These are phyloP conservation scores for Hygrocybe coccinea DNA, from an alignment of 768 basidiomycete genomes.

Conservation along the genomic window DNA sequence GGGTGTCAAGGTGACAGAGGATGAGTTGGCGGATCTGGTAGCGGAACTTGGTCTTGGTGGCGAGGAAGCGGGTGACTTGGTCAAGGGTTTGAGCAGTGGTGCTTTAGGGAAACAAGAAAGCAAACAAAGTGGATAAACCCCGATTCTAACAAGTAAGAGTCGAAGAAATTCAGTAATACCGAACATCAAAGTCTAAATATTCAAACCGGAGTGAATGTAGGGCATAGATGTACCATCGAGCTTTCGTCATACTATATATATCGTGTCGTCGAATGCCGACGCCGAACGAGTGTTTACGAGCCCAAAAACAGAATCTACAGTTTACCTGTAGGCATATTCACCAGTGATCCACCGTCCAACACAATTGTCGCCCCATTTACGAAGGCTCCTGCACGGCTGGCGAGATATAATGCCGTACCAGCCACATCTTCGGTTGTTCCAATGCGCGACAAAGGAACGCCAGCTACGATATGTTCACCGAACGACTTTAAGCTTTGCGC, in stretches of 20 bases:
- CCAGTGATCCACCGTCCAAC: constrained; percentile 56
- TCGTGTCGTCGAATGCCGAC: neutral
- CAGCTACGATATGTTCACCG: constrained; percentile 40
- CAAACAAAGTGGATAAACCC: constrained; percentile 1
- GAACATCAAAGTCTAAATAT: too few species aligned
- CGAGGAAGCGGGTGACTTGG: constrained; percentile 72
- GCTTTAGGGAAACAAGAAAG: constrained; percentile 13
- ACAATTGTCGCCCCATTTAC: constrained; percentile 61
- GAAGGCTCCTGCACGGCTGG: constrained; percentile 55
- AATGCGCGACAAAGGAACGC: constrained; percentile 48
- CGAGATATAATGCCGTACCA: constrained; percentile 57
- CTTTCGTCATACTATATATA: neutral
- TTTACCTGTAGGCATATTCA: constrained; percentile 34
- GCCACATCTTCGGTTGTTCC: constrained; percentile 63
- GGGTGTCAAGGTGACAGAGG: constrained; percentile 71
- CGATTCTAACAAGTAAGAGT: constrained; percentile 11
- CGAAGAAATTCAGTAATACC: neutral
- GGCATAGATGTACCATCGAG: neutral
- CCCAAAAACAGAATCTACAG: constrained; percentile 20
- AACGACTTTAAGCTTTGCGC: constrained; percentile 43
- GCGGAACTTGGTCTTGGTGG: constrained; percentile 71
- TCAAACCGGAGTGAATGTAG: neutral
- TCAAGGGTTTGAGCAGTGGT: constrained; percentile 51
- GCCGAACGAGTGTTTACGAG: neutral
- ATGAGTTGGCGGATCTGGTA: constrained; percentile 66